Evolutionary conservation across 805 yeast genomes (phyloP).

Genomic region (Millerozyma miso): DNA sequence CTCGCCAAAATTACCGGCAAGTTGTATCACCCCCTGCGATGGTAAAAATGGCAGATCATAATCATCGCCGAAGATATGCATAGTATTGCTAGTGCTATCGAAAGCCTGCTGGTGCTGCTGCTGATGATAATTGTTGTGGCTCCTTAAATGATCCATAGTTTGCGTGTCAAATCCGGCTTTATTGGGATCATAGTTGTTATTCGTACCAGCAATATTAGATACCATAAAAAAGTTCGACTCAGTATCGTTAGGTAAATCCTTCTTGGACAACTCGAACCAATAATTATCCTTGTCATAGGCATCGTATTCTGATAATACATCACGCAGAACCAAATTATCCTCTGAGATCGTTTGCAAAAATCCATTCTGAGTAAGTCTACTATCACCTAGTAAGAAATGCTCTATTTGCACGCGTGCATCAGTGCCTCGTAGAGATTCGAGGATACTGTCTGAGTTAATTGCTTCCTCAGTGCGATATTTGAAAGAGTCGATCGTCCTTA

Average conservation of each 20-base stretch:
- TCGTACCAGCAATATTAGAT: conserved; percentile 25
- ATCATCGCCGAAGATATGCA: conserved; percentile 14
- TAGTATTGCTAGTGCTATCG: conserved; percentile 9
- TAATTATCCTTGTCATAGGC: conserved; percentile 22
- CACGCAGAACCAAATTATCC: conserved; percentile 20
- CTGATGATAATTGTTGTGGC: conserved; percentile 14
- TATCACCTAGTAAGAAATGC: conserved; percentile 36
- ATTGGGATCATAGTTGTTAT: conserved; percentile 27
- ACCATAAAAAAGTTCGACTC: conserved; percentile 18
- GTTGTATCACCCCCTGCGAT: neutral
- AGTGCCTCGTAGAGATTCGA: conserved; percentile 12
- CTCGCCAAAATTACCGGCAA: conserved; percentile 52
- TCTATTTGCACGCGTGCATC: conserved; percentile 24
- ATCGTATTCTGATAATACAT: conserved; percentile 5
- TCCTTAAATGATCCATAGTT: conserved; percentile 5
- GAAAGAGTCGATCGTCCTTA: conserved; percentile 44
- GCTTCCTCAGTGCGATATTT: conserved; percentile 32
- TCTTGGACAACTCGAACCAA: conserved; percentile 13
- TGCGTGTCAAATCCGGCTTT: conserved; percentile 7
- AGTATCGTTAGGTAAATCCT: conserved; percentile 11
- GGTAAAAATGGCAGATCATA: conserved; percentile 18
- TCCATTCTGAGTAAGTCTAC: conserved; percentile 37
- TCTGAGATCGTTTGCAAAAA: conserved; percentile 33
- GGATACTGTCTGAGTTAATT: conserved; percentile 19
- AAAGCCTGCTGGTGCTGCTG: conserved; percentile 17